phyloP scores from a whole-genome alignment of 2,329 filamentous ascomycete genomes.

The Scolecobasidium constrictum region DNA sequence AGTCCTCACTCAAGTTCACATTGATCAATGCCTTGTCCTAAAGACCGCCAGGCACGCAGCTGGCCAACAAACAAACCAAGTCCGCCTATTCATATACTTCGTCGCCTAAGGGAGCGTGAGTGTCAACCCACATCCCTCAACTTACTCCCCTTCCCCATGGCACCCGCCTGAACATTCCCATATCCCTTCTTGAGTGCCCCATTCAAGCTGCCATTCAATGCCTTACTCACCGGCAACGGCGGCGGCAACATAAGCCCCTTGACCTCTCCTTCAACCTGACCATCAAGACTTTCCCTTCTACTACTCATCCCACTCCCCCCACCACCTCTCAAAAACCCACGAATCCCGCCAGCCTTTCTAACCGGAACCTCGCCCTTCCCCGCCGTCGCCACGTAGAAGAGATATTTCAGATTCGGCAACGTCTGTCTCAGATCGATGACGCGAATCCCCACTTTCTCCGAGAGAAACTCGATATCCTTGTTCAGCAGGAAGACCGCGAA shows the following conservation, averaged over 20 bases:
- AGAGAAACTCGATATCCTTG: slow-evolving; percentile 74
- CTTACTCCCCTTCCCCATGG: too few species aligned
- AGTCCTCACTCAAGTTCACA: too few species aligned
- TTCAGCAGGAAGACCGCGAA: slow-evolving; percentile 96
- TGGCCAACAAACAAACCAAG: too few species aligned
- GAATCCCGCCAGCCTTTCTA: slow-evolving; percentile 42
- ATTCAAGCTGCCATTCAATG: too few species aligned
- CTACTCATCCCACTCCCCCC: slow-evolving; percentile 1
- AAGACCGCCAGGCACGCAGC: too few species aligned
- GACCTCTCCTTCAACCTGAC: background rate
- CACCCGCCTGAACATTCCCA: background rate
- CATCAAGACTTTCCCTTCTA: slow-evolving; percentile 2
- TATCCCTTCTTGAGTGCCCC: background rate
- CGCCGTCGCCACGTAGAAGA: slow-evolving; percentile 80
- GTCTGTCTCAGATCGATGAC: slow-evolving; percentile 88
- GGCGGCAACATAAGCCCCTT: background rate
- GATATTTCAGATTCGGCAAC: slow-evolving; percentile 83
- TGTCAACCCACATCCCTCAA: background rate
- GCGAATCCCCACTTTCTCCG: slow-evolving; percentile 55
- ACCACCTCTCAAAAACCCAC: slow-evolving; percentile 27
- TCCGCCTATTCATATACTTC: too few species aligned
- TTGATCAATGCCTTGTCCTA: too few species aligned
- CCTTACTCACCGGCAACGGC: too few species aligned
- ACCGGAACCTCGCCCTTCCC: slow-evolving; percentile 54
- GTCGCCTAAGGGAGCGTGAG: too few species aligned